A percentile compares a stretch with the other conserved stretches of the same genome.
These are phyloP conservation scores for Penicillium sp. DNA, from an alignment of 2,329 filamentous ascomycete genomes.

Conservation along the genomic window DNA sequence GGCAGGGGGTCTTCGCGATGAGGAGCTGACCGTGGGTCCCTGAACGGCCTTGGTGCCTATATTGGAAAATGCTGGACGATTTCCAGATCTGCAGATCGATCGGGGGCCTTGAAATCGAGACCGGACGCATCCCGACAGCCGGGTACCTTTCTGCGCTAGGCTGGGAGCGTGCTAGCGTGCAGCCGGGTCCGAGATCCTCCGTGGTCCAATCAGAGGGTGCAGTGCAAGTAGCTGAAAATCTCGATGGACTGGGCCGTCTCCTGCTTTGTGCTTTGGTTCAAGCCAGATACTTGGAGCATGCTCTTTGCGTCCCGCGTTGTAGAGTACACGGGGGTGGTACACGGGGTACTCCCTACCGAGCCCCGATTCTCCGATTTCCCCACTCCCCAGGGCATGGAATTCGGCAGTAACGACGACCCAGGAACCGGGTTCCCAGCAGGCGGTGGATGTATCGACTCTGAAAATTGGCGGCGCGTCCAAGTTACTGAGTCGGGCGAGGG, in stretches of 20 bases:
- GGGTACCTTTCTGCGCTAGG: constrained; percentile 17
- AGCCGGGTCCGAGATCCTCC: constrained; percentile 24
- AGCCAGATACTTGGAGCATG: too few relatives aligned
- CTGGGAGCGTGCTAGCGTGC: background rate
- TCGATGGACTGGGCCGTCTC: background rate
- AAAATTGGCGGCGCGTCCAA: constrained; percentile 11
- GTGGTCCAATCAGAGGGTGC: constrained; percentile 16
- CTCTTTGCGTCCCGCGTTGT: too few relatives aligned
- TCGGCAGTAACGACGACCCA: too few relatives aligned
- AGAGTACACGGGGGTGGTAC: too few relatives aligned
- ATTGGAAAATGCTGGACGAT: background rate
- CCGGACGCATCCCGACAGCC: constrained; percentile 11
- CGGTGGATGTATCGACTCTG: background rate
- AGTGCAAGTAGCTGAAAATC: background rate
- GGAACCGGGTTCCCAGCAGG: background rate
- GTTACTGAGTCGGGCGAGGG: constrained; percentile 10
- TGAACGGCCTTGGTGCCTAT: background rate
- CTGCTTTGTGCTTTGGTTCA: too few relatives aligned
- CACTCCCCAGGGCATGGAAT: background rate
- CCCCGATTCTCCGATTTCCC: background rate
- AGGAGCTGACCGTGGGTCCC: background rate
- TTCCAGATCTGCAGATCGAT: background rate
- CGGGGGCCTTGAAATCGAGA: background rate
- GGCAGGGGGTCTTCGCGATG: background rate
- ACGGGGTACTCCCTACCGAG: too few relatives aligned